These are phyloP conservation scores for Penicillium sp. DNA, from an alignment of 2,329 filamentous ascomycete genomes.

Conservation along the genomic window DNA sequence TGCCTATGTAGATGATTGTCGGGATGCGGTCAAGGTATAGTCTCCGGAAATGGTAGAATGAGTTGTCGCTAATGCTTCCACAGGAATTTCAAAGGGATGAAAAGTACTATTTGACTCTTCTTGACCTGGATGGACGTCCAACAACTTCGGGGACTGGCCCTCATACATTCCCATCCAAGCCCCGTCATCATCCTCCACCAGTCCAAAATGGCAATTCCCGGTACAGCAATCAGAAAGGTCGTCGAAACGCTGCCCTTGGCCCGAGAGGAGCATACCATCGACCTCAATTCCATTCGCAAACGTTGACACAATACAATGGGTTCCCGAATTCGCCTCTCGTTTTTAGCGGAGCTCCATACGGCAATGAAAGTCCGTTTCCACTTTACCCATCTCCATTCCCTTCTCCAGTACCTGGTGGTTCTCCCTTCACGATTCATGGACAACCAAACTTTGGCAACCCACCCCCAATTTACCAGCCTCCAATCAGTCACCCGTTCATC, in stretches of 20 bases:
- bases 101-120: constrained; percentile 15
- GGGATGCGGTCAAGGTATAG: constrained; percentile 23
- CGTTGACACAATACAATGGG: not conserved
- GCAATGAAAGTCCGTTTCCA: not conserved
- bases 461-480: not conserved
- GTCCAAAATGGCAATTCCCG: not conserved
- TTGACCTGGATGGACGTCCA: constrained; percentile 17
- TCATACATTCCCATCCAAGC: no score
- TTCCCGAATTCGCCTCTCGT: constrained; percentile 1
- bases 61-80: not conserved
- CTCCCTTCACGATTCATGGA: not conserved
- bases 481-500: constrained; percentile 6
- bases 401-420: not conserved
- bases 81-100: constrained; percentile 16
- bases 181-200: constrained; percentile 4
- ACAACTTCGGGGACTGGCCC: no score
- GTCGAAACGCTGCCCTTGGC: not conserved
- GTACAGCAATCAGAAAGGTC: not conserved
- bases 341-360: constrained; percentile 4
- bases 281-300: not conserved
- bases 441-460: not conserved
- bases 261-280: not conserved
- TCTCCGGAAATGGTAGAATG: not conserved
- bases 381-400: constrained; percentile 1
- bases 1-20: constrained; percentile 22